Base-by-base conservation (phyloP, 2,329 filamentous ascomycete species). In the Meredithiella fracta region DNA sequence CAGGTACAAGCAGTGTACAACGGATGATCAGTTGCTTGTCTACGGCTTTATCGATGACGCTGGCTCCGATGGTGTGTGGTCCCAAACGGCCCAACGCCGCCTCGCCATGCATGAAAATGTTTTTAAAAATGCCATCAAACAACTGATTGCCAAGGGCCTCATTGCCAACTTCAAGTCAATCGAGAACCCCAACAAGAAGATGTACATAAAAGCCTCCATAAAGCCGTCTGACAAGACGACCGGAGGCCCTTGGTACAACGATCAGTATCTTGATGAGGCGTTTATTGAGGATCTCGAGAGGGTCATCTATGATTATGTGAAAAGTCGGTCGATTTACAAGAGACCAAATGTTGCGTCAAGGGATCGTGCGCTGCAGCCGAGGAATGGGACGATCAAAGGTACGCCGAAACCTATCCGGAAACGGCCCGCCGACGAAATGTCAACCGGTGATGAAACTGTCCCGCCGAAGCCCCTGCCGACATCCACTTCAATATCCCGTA, bases 241-340 rank as follows among this genome's bases (percentile, higher is more conserved):
- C 0, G 92, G 92, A 51, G 92, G 92, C 1, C 85, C 88, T 7
- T 98, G 91, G 87, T 96, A 92, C 67, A 90, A 86, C 6, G 89
- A 95, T 60, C 86, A 88, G 54, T 85, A 90, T 61, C 77, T 97
- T 11, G 92, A 98, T 68, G 83, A 86, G 61, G 85, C 85, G 58
- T 87, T 98, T 66, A 90, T 97, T 63, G 81, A 86, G 57, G 80
- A 80, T 44, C 73, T 96, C 52, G 79, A 85, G 59, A 76, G 78
- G 20, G 77, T 85, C 59, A 78, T 94, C 53, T 85, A 87, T 62
- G 79, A 83, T 61, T 82, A 80, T 59, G 79, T 95, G 60, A 82
- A 83, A 63, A 73, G 73, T 9, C 74, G 80, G 63, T 91, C 85
- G 64, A 89, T 86, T 69, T 82, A 83, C 63, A 74, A 77, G 47